Evolutionary conservation across 2,329 filamentous ascomycete species (phyloP), one percentile per base, ranked within the genome.

Genomic region (Arthroderma sp.): DNA sequence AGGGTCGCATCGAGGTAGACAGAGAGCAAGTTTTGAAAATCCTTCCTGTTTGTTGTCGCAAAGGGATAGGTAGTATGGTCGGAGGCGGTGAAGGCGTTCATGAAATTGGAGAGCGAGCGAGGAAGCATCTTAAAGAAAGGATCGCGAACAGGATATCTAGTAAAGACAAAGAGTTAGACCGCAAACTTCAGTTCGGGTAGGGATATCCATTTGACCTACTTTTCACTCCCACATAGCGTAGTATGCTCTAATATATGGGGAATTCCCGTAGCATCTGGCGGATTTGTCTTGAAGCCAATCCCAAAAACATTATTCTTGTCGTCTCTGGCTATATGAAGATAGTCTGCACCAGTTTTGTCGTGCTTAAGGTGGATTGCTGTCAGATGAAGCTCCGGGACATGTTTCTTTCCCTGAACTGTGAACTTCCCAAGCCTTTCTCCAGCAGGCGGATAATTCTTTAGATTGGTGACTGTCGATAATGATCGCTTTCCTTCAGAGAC

Each of bases 91-190:
- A 96, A 94, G 49, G 91, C 91, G 64, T 98, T 98, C 91, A 98
- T 98, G 61, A 95, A 98, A 66, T 96, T 98, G 52, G 91, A 95
- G n/a, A 98, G 74, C 4, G 91, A 95, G 55, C 91, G 80, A 22
- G 91, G 91, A 28, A 98, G 76, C 91, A 98, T 98, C 75, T 96
- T 98, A 73, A 98, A 98, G 72, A 98, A 98, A 0, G 91, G 91
- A 59, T 98, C 91, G 50, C 91, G 86, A 47, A 98, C 89, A n/a
- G 91, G 91, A 61, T 88, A 94, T 63, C 85, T 89, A 59, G 42
- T 47, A 38, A 28, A 45, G 5, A 3, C 15, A 54, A 10, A 28
- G n/a, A 11, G 29, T 28, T 31, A 40, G 33, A 29, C 3, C 3
- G 15, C 15, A 3, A 22, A 2, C 15, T 22, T 22, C 15, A 22